Percentiles rank a stretch among this genome's conserved stretches.
Evolutionary conservation across 2,329 filamentous ascomycete genomes (phyloP).

Genomic region (Aspergillus alliaceus): DNA sequence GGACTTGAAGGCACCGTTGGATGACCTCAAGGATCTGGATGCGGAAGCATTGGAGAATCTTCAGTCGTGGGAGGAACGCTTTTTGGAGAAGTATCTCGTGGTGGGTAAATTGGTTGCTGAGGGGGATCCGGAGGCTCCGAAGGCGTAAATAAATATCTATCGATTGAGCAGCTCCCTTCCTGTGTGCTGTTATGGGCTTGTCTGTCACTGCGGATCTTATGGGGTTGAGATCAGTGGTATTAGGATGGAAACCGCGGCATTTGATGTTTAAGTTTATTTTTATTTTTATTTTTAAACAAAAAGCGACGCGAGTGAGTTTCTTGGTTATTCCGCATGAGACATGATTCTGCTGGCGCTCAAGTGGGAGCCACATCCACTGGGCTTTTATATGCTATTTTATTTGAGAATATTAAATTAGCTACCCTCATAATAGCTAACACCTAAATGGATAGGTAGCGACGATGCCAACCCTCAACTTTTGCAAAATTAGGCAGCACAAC

Average conservation of each 20-base stretch:
- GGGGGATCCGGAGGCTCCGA: slow-evolving; percentile 47
- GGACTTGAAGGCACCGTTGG: slow-evolving; percentile 80
- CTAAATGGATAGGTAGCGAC: neutral
- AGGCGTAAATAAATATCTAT: slow-evolving; percentile 11
- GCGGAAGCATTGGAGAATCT: slow-evolving; percentile 78
- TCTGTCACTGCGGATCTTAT: no score
- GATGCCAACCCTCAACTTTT: neutral
- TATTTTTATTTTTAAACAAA: no score
- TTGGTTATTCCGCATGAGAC: neutral
- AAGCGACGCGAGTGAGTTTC: neutral
- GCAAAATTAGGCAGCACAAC: neutral
- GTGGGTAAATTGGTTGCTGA: slow-evolving; percentile 80
- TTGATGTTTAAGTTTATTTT: no score
- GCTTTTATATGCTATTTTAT: neutral
- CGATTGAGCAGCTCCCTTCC: no score
- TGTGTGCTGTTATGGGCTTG: no score
- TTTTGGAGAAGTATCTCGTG: slow-evolving; percentile 91
- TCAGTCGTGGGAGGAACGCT: slow-evolving; percentile 89
- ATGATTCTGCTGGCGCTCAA: neutral
- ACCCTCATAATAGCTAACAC: neutral
- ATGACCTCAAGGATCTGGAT: slow-evolving; percentile 70
- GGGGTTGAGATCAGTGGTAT: no score
- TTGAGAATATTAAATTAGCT: neutral
- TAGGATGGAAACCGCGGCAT: neutral
- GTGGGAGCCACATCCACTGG: neutral